Base-by-base conservation (phyloP, 2,329 filamentous ascomycete species). In the Rachicladosporium sp. region DNA sequence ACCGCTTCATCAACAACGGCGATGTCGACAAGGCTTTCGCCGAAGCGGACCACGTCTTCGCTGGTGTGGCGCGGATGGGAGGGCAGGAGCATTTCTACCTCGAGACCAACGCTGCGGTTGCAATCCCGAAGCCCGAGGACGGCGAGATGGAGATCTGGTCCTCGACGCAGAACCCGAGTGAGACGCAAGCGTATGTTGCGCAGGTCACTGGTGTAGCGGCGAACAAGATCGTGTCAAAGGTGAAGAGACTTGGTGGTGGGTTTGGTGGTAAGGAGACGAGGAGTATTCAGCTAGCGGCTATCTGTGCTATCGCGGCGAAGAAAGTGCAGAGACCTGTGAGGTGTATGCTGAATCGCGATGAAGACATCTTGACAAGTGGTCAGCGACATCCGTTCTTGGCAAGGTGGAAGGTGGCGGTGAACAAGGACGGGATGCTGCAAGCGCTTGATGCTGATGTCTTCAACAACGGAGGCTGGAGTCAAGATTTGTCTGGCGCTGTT, bases 31-130 rank as follows among this genome's bases (percentile, higher is more conserved):
- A 78, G 43, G 85, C 80, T 0, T 93, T 95, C 56, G 69, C 73
- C 41, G 71, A 80, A 3, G 82, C 77, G 1, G 89, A 96, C 53
- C 76, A 93, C 55, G 72, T 93, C 8, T 89, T 96, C 51, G 80
- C 76, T 6, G 91, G 91, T 30, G 76, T 82, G 1, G 74, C 80
- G 2, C 73, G 88, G 39, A 95, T 98, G 76, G 91, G 89, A 36
- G 91, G 91, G 0, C 91, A 98, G 55, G 91, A 98, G 59, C 89
- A 98, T 57, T 96, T 98, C 57, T 98, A 96, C 51, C 73, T 98
- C 2, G 91, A 96, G 63, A 96, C 89, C 0, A 80, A 95, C 47
- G 89, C 87, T 2, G 83, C 80, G 43, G 61, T 95, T 10, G 86
- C 76, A 1, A 77, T 96, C 33, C 91, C 89, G 0, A 94, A 94